Conservation (phyloP, 2,329 filamentous ascomycete genomes). For the Camillea tinctor region DNA sequence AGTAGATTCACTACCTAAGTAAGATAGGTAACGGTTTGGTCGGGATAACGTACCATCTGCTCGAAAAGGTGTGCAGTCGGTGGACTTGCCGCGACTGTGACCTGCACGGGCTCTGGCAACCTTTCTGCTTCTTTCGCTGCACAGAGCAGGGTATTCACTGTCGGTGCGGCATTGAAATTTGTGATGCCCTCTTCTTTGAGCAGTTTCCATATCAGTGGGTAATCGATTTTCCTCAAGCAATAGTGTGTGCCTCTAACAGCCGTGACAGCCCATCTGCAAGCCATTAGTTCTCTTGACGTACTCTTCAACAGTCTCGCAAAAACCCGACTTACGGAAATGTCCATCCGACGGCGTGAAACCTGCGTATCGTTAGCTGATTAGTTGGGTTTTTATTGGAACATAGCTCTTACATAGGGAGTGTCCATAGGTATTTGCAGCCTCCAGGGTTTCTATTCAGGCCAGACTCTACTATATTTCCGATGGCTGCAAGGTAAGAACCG, state of each 20-base stretch:
- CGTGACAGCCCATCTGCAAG: constrained; percentile 72
- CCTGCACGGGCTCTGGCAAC: constrained; percentile 69
- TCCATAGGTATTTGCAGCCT: constrained; percentile 85
- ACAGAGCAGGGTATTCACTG: constrained; percentile 92
- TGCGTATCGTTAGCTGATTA: constrained; percentile 21
- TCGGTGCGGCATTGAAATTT: constrained; percentile 94
- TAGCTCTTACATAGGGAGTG: constrained; percentile 76
- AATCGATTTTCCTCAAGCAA: constrained; percentile 92
- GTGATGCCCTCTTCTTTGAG: constrained; percentile 85
- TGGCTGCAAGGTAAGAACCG: constrained; percentile 77
- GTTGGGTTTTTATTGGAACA: not conserved
- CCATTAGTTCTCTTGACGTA: not conserved
- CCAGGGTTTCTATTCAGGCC: constrained; percentile 71
- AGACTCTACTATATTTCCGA: constrained; percentile 87
- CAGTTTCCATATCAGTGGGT: constrained; percentile 85
- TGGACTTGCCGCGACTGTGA: constrained; percentile 90
- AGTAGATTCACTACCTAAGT: not conserved
- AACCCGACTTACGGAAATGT: constrained; percentile 64
- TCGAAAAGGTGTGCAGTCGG: constrained; percentile 89
- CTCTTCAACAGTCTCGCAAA: too few species aligned
- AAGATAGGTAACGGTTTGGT: not conserved
- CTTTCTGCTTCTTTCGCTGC: constrained; percentile 71
- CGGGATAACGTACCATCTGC: constrained; percentile 65
- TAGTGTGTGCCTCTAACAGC: constrained; percentile 93
- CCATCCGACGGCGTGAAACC: constrained; percentile 72